Base-by-base conservation (phyloP, 2,329 filamentous ascomycete genomes). In the Phyllosticta paracitricarpa region DNA sequence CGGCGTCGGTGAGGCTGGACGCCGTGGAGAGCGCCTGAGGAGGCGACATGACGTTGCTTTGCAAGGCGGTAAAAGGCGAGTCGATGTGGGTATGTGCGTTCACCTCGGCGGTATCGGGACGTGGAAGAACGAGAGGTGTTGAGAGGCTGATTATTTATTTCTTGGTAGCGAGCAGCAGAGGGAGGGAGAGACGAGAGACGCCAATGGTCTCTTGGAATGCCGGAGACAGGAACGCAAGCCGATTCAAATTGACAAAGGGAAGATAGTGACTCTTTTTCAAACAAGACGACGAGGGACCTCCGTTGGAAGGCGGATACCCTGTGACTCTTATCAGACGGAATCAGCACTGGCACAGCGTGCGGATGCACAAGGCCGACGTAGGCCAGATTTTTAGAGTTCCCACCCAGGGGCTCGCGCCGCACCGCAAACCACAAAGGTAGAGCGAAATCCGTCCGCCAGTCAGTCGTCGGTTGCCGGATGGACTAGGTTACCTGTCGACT, bases 1-100 rank as follows among this genome's bases (percentile, higher is more conserved):
- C 73, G 19, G 72, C 72, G 60, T 70, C 65, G 51, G 71, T 73
- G 57, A 75, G 68, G 57, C 67, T 65, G 8, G 72, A 62, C 19
- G 57, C 69, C 26, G 72, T 71, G 22, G 69, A 17, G 40, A 48
- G 40, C 14, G 40, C 40, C 40, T 48, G 40, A 48, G 40, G 40
- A n/a, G 40, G 40, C n/a, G 40, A 48, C 40, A 48, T 48, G 40
- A 48, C 40, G 40, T 48, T 6, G 40, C 6, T 48, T 48, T 48
- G 14, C n/a, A n/a, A n/a, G 40, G 40, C 40, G 40, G 17, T 48
- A 48, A 48, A 19, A 48, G 40, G 40, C 40, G 40, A 48, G 14
- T 17, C 17, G 14, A 48, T 17, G 12, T 48, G 17, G 40, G 14
- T n/a, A n/a, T 48, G 17, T n/a, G 40, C 40, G 40, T 48, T n/a